Base-by-base conservation (phyloP, 2,329 filamentous ascomycete genomes). In the Colletotrichum acutatum region DNA sequence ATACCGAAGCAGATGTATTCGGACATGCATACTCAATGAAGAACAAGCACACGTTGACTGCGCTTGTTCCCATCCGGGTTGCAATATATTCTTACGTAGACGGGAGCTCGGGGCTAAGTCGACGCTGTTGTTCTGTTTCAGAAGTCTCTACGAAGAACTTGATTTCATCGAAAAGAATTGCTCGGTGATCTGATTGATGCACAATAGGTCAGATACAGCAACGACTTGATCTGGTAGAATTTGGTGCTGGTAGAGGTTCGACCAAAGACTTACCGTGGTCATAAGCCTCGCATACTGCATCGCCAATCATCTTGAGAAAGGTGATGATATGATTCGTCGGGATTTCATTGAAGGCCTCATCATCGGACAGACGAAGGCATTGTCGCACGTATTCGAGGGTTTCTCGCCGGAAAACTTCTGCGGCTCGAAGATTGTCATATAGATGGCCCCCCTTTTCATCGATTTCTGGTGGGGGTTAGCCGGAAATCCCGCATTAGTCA, bases 61-160 rank as follows among this genome's bases (percentile, higher is more conserved):
- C 63, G 16, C 63, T 30, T 8, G 63, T 66, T 28, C 63, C 63
- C 53, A 66, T 66, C 9, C 63, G 57, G 11, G 63, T 66, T 19
- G 22, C 52, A 24, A 66, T 14, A 22, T 57, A 58, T 9, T 66
- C 49, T 19, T 22, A 24, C 32, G 28, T 28, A 3, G 34, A 30
- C 2, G 58, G 58, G 34, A 61, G 58, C 8, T 61, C 12, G 8
- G 58, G 11, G 30, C 58, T n/a, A 22, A 61, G 22, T 19, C 58
- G n/a, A 9, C 58, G 32, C 58, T 30, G 34, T 16, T 61, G 58
- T 32, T 61, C 58, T 22, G 19, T 34, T 26, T 61, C 58, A 14
- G 58, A 61, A 28, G 58, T 46, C 34, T 61, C 34, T 22, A 61
- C 30, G 58, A 61, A 61, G 34, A 46, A 42, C 7, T 46, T 32